These are phyloP conservation scores for Phytophthora sojae DNA, from an alignment of 352 stramenopile species.

Conservation along the genomic window DNA sequence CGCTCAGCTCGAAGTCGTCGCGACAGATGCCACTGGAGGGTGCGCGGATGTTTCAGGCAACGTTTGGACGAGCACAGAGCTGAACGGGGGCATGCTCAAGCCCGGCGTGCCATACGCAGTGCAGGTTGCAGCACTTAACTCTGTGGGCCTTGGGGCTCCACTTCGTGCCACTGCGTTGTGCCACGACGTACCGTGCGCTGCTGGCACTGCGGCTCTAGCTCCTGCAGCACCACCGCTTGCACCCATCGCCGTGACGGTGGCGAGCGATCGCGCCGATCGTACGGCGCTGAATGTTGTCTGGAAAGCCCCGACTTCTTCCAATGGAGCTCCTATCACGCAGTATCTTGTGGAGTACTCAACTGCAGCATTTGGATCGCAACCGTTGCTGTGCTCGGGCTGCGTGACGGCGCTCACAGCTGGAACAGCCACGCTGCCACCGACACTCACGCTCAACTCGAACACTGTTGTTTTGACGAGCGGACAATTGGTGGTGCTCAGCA, in stretches of 20 bases:
- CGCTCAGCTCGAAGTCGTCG: slow-evolving; percentile 53
- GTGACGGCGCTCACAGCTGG: slow-evolving; percentile 45
- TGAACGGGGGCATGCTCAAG: slow-evolving; percentile 83
- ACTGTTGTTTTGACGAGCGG: slow-evolving; percentile 37
- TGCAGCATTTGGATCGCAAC: slow-evolving; percentile 47
- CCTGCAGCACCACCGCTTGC: slow-evolving; percentile 76
- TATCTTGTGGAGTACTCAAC: slow-evolving; percentile 92
- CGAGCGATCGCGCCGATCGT: slow-evolving; percentile 77
- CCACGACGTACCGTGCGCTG: slow-evolving; percentile 62
- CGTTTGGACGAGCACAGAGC: slow-evolving; percentile 69
- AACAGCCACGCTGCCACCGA: slow-evolving; percentile 21
- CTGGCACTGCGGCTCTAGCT: slow-evolving; percentile 43
- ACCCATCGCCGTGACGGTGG: slow-evolving; percentile 81
- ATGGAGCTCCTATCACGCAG: slow-evolving; percentile 69
- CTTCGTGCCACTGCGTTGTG: slow-evolving; percentile 52
- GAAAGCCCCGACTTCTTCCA: slow-evolving; percentile 61
- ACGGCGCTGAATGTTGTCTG: slow-evolving; percentile 90
- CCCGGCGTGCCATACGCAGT: slow-evolving; percentile 92
- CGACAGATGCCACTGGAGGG: slow-evolving; percentile 61
- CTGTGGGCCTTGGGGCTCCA: slow-evolving; percentile 74
- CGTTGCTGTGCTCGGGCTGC: slow-evolving; percentile 59
- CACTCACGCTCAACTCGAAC: slow-evolving; percentile 47
- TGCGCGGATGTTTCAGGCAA: slow-evolving; percentile 62
- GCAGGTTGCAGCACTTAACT: slow-evolving; percentile 90
- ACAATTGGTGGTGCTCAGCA: slow-evolving; percentile 58